Evolutionary conservation across 257 asterid genomes (phyloP), one percentile per base, ranked within the genome.

Genomic region (Capsicum pubescens): DNA sequence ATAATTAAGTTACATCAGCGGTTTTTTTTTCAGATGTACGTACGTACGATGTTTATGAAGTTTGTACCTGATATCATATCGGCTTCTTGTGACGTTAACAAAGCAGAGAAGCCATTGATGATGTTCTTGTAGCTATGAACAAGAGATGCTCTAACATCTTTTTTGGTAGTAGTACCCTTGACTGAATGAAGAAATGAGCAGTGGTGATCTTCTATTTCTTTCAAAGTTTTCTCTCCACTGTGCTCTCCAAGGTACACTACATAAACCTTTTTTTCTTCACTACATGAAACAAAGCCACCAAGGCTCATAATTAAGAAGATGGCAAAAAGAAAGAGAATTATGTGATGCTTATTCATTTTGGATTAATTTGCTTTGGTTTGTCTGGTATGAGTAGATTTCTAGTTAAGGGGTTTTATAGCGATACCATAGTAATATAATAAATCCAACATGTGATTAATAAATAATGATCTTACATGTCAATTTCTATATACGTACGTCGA

Each of bases 101-200:
- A 48, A 8, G 94, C 94, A 7, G 94, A 87, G 91, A 91, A 91
- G 84, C 94, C 94, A 79, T 90, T 90, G 82, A 91, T 90, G 70
- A 83, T 83, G 6, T 90, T 87, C 83, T 86, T 88, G 71, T 87
- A 91, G 85, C 94, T 88, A 77, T 91, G 86, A 66, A 91, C 54
- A 0, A 88, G 84, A 81, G 89, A 86, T 32, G 83, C 82, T 81
- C 63, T 88, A 1, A 89, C 91, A 67, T 90, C 90, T 55, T 91
- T 83, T 79, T 84, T 68, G n/a, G 91, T 86, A 10, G 39, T 46
- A 35, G 21, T 66, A 11, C 84, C 87, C 87, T 91, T 91, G 2
- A 86, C 90, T 35, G 60, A 60, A 12, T 81, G 86, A 50, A 91
- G 83, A 86, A 82, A 88, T 0, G 90, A 86, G 17, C 81, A 84